phyloP scores from a whole-genome alignment of 176 grass and related monocot species.

The Avena insularis region DNA sequence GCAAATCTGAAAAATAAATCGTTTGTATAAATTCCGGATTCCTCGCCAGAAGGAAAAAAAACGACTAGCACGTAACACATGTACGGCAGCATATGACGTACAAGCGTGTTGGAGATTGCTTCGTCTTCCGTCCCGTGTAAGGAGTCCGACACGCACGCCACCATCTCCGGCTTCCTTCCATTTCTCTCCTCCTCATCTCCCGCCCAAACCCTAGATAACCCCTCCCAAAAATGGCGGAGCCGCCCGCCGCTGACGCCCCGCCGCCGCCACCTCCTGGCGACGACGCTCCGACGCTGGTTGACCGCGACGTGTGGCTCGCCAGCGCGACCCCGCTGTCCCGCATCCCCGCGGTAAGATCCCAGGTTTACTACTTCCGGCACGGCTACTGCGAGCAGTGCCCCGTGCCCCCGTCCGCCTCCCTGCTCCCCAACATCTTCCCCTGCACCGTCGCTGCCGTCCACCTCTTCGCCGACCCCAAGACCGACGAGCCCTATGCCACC shows the following conservation, averaged over 20 bases:
- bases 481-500: slow-evolving; percentile 60
- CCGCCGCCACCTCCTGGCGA: not conserved
- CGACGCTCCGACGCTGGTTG: not conserved
- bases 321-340: slow-evolving; percentile 52
- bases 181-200: not conserved
- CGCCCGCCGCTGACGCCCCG: not conserved
- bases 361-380: slow-evolving; percentile 73
- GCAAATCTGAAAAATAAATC: too few species aligned
- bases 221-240: not conserved
- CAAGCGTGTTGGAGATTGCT: too few species aligned
- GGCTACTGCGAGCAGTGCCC: slow-evolving; percentile 76
- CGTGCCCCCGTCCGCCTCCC: slow-evolving; percentile 4
- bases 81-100: too few species aligned
- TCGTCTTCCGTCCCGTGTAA: slow-evolving; percentile 1
- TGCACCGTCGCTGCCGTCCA: slow-evolving; percentile 50
- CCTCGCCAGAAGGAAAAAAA: too few species aligned
- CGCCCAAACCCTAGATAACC: slow-evolving; percentile 13
- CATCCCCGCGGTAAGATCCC: slow-evolving; percentile 52
- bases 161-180: not conserved
- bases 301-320: slow-evolving; percentile 59
- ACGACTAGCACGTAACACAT: too few species aligned
- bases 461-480: slow-evolving; percentile 45
- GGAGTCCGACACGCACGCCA: not conserved
- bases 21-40: too few species aligned
- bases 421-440: slow-evolving; percentile 41